Evolutionary conservation across 192 early-diverging fungal genomes (phyloP).

Genomic region (Coemansia sp.): DNA sequence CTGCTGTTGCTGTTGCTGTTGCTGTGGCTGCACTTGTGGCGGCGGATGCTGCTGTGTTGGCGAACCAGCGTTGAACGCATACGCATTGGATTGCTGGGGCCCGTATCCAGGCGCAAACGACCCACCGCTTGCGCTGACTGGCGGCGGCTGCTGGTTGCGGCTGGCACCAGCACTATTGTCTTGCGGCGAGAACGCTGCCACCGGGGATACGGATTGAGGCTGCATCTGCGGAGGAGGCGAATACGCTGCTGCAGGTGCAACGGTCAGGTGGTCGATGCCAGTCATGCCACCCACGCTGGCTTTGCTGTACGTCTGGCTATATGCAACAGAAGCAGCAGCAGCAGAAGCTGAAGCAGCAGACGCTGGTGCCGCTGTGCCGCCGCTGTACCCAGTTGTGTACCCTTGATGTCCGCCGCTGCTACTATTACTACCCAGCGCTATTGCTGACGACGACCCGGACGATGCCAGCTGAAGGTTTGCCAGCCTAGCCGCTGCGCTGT

Average conservation of each 20-base stretch:
- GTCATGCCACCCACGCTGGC: slow-evolving; percentile 20
- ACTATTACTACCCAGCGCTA: not conserved
- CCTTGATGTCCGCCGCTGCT: not conserved
- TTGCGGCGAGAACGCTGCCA: slow-evolving; percentile 9
- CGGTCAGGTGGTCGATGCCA: slow-evolving; percentile 23
- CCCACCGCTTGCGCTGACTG: slow-evolving; percentile 3
- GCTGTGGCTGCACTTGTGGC: not conserved
- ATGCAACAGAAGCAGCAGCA: slow-evolving; percentile 15
- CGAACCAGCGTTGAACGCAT: not conserved
- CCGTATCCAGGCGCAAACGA: slow-evolving; percentile 50
- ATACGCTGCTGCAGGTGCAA: slow-evolving; percentile 12
- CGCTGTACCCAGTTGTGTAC: not conserved
- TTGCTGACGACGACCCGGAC: slow-evolving; percentile 4
- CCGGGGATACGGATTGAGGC: slow-evolving; percentile 3
- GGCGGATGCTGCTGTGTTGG: slow-evolving; percentile 3
- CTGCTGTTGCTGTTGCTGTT: not conserved
- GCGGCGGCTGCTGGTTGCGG: not conserved
- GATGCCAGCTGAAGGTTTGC: slow-evolving; percentile 45
- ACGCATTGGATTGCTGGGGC: slow-evolving; percentile 9
- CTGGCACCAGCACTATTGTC: slow-evolving; percentile 1
- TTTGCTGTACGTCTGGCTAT: slow-evolving; percentile 4
- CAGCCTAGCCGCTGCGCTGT: slow-evolving; percentile 29
- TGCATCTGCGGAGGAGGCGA: not conserved
- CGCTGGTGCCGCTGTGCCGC: not conserved
- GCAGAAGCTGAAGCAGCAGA: not conserved